These are phyloP conservation scores for Penicillium egyptiacum DNA, from an alignment of 495 filamentous ascomycete species.

Conservation along the genomic window DNA sequence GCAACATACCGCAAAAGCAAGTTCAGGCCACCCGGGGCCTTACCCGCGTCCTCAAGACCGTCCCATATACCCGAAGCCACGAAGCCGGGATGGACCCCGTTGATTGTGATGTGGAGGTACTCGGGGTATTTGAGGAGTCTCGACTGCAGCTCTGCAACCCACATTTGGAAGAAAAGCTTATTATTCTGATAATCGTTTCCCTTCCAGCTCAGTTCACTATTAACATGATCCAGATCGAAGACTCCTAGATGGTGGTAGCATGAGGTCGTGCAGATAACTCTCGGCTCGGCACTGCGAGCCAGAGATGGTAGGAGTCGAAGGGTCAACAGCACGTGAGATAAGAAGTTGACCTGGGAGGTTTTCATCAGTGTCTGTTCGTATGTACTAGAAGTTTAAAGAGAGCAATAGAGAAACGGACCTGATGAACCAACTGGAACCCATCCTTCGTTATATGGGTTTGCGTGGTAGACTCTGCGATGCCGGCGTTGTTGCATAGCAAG, in stretches of 20 bases:
- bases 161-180: constrained; percentile 30
- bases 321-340: constrained; percentile 28
- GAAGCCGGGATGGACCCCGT: constrained; percentile 29
- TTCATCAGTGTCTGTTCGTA: neutral
- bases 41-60: neutral
- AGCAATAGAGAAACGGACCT: constrained; percentile 12
- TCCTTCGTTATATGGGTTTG: constrained; percentile 19
- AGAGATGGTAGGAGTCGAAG: constrained; percentile 25
- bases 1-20: constrained; percentile 13
- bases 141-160: constrained; percentile 25
- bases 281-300: constrained; percentile 17
- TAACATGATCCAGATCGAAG: constrained; percentile 19
- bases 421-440: constrained; percentile 29
- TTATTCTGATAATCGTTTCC: constrained; percentile 24
- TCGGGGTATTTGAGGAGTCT: constrained; percentile 19
- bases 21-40: neutral
- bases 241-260: constrained; percentile 21
- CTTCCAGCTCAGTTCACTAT: neutral
- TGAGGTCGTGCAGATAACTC: constrained; percentile 31
- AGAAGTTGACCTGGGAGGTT: constrained; percentile 22
- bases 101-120: constrained; percentile 29
- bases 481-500: constrained; percentile 32
- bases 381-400: no score
- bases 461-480: constrained; percentile 7
- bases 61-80: constrained; percentile 25